Evolutionary conservation across 768 basidiomycete species (phyloP), one percentile per base, ranked within the genome.

Genomic region (Kwoniella newhampshirensis): DNA sequence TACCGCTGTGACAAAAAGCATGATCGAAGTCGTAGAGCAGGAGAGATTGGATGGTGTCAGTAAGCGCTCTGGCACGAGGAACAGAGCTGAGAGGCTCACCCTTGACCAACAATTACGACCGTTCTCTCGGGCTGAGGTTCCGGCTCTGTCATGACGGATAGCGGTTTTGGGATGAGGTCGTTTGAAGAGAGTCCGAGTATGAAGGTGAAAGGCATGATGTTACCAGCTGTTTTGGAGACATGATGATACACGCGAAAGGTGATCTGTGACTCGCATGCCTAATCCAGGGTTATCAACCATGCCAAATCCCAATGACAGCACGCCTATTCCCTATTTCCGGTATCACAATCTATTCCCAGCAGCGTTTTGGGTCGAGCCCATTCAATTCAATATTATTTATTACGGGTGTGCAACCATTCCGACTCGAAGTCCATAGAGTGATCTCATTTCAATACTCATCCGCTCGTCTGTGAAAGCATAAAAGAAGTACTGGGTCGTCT

Each of bases 31-130:
- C n/a, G n/a, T n/a, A 1, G 6, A 41, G 36, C 50, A 46, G 44
- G 44, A 15, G 8, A 21, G 18, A 12, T 28, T 39, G n/a, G 20
- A 21, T 3, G 51, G 28, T 18, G 59, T 11, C 3, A 17, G 6
- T 36, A 21, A 8, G 20, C 3, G n/a, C n/a, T 48, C 21, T 23
- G 44, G 46, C 4, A 21, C 17, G 7, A 32, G 25, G 40, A 25
- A 41, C n/a, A 21, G 40, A 15, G 25, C 17, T 35, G 15, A 46
- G 17, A 2, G 8, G 37, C 65, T 61, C 42, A 69, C 70, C 65
- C 70, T 59, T 62, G 63, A 53, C 70, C 70, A 26, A 63, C 60
- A 41, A 72, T 69, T 13, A 66, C 63, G 5, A 64, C 47, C 5
- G 56, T 58, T n/a, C 56, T 39, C 32, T 58, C 56, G 4, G 32